A percentile compares a stretch with the other conserved stretches of the same genome.
These are phyloP conservation scores for Ammopiptanthus mongolicus DNA, from an alignment of 306 rosid species.

Conservation along the genomic window DNA sequence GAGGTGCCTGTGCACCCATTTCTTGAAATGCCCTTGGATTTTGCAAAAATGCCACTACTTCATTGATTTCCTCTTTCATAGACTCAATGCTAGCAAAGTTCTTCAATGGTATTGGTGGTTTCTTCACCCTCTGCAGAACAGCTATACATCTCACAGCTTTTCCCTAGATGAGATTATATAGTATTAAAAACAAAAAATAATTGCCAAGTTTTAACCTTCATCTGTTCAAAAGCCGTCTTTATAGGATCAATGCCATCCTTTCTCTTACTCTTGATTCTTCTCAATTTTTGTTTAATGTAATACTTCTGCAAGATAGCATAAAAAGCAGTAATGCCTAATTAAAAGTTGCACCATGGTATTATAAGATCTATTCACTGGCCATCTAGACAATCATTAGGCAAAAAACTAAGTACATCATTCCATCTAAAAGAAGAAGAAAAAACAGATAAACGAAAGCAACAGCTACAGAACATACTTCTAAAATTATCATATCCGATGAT, in stretches of 20 bases:
- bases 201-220: conserved; percentile 64
- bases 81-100: conserved; percentile 85
- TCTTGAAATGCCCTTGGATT: conserved; percentile 91
- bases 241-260: conserved; percentile 88
- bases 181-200: not conserved
- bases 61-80: conserved; percentile 93
- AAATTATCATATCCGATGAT: not conserved
- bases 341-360: conserved; percentile 18
- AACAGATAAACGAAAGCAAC: not conserved
- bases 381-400: not conserved
- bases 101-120: conserved; percentile 89
- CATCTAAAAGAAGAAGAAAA: conserved; percentile 6
- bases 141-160: conserved; percentile 26
- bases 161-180: conserved; percentile 11
- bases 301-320: conserved; percentile 49
- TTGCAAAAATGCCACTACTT: conserved; percentile 87
- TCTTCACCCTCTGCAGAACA: conserved; percentile 88
- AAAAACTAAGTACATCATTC: not conserved
- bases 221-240: conserved; percentile 76
- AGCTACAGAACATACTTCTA: not conserved
- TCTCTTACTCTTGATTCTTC: conserved; percentile 41
- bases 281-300: conserved; percentile 43
- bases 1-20: conserved; percentile 97
- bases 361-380: not conserved
- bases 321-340: conserved; percentile 11